phyloP scores from a whole-genome alignment of 2,329 filamentous ascomycete species.

The Nemania sp. region DNA sequence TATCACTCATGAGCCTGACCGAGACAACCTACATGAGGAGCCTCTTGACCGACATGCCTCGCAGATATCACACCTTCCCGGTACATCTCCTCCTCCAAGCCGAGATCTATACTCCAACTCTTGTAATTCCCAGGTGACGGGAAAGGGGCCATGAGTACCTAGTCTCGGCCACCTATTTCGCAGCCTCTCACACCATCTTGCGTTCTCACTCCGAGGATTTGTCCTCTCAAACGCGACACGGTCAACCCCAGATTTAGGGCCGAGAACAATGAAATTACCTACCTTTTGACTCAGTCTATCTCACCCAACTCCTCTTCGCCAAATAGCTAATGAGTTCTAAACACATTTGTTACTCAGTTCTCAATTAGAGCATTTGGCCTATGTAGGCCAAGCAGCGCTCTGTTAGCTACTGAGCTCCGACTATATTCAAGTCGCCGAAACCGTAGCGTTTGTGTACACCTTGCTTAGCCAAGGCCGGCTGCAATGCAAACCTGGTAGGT shows the following conservation, averaged over 20 bases:
- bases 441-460: slow-evolving; percentile 12
- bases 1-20: slow-evolving; percentile 3
- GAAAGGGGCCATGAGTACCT: too few species aligned
- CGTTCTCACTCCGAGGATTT: too few species aligned
- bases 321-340: too few species aligned
- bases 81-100: slow-evolving; percentile 2
- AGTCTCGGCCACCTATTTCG: neutral
- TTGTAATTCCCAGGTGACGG: neutral
- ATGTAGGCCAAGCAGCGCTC: neutral
- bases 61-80: slow-evolving; percentile 17
- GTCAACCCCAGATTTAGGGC: too few species aligned
- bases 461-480: slow-evolving; percentile 4
- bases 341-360: too few species aligned
- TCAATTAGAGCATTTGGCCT: neutral
- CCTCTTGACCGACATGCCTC: slow-evolving; percentile 8
- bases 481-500: neutral
- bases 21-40: slow-evolving; percentile 19
- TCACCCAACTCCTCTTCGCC: too few species aligned
- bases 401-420: neutral
- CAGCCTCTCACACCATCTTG: neutral
- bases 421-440: slow-evolving; percentile 6
- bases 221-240: too few species aligned
- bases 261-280: too few species aligned
- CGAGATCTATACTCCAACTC: neutral
- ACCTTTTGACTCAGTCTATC: too few species aligned